These are phyloP conservation scores for Dissophora ornata DNA, from an alignment of 192 early-diverging fungal species.

Conservation along the genomic window DNA sequence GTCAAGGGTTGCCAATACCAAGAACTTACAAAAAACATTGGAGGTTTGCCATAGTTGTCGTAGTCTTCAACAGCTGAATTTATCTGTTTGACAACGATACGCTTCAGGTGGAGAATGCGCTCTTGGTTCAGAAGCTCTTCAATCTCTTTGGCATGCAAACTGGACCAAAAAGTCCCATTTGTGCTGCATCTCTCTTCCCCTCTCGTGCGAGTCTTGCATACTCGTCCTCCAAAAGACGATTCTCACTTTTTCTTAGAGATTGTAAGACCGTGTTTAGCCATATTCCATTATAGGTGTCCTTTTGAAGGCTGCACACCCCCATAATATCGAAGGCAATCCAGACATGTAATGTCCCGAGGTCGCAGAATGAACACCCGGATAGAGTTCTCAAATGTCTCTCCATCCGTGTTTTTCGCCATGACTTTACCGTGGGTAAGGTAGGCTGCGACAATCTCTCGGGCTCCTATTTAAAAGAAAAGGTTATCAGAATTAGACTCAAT, in stretches of 20 bases:
- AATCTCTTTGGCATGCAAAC: background rate
- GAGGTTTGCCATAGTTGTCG: background rate
- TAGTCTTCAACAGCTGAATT: constrained; percentile 10
- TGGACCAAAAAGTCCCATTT: background rate
- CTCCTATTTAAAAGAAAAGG: too few species aligned
- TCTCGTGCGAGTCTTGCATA: constrained; percentile 4
- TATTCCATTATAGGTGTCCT: background rate
- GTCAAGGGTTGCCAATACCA: too few species aligned
- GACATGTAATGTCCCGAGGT: constrained; percentile 4
- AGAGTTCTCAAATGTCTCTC: too few species aligned
- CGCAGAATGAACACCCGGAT: too few species aligned
- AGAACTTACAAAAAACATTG: too few species aligned
- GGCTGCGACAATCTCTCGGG: too few species aligned
- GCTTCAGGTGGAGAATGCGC: constrained; percentile 8
- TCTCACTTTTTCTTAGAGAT: background rate
- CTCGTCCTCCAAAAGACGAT: constrained; percentile 9
- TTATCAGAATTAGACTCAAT: too few species aligned
- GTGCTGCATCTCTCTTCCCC: constrained; percentile 4
- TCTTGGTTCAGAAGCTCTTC: background rate
- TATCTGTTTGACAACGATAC: background rate
- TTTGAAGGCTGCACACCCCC: background rate
- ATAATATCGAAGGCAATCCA: constrained; percentile 9
- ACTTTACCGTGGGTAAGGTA: too few species aligned
- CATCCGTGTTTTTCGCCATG: too few species aligned
- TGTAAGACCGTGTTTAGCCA: constrained; percentile 9